Evolutionary conservation across 345 rosid species (phyloP).

Genomic region (Leavenworthia alabamica): DNA sequence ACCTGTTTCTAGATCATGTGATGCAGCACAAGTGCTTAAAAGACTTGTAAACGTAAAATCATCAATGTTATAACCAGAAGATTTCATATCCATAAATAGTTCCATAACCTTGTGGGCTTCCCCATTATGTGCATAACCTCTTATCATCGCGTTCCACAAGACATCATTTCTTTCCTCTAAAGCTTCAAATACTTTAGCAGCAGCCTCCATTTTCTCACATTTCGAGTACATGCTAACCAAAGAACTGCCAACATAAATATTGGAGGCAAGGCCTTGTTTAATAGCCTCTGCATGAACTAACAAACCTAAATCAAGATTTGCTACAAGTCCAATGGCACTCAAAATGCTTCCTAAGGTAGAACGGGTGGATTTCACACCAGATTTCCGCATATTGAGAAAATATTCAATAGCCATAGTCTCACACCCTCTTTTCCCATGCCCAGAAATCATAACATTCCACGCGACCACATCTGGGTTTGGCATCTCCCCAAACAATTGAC

Average conservation of each 20-base stretch:
- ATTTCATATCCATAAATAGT: slow-evolving; percentile 57
- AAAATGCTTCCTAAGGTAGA: slow-evolving; percentile 86
- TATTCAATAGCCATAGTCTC: slow-evolving; percentile 47
- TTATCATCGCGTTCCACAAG: slow-evolving; percentile 83
- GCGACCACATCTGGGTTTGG: slow-evolving; percentile 68
- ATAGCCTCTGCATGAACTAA: slow-evolving; percentile 82
- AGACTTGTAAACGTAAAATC: slow-evolving; percentile 84
- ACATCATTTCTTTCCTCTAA: slow-evolving; percentile 66
- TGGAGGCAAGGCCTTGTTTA: slow-evolving; percentile 68
- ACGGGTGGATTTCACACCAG: slow-evolving; percentile 61
- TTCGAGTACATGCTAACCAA: slow-evolving; percentile 78
- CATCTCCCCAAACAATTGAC: slow-evolving; percentile 48
- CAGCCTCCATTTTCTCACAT: slow-evolving; percentile 61
- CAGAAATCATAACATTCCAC: slow-evolving; percentile 94
- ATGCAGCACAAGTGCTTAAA: slow-evolving; percentile 73
- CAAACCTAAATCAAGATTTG: slow-evolving; percentile 54
- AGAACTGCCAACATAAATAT: slow-evolving; percentile 86
- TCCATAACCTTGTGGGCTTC: slow-evolving; percentile 45
- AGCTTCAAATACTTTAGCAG: slow-evolving; percentile 55
- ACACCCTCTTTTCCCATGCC: slow-evolving; percentile 70
- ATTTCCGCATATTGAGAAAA: slow-evolving; percentile 56
- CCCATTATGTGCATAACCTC: slow-evolving; percentile 75
- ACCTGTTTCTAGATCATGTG: slow-evolving; percentile 49
- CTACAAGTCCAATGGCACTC: slow-evolving; percentile 58
- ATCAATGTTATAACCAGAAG: slow-evolving; percentile 57